These are phyloP conservation scores for Fusarium sp. DNA, from an alignment of 2,329 filamentous ascomycete species.

Conservation along the genomic window DNA sequence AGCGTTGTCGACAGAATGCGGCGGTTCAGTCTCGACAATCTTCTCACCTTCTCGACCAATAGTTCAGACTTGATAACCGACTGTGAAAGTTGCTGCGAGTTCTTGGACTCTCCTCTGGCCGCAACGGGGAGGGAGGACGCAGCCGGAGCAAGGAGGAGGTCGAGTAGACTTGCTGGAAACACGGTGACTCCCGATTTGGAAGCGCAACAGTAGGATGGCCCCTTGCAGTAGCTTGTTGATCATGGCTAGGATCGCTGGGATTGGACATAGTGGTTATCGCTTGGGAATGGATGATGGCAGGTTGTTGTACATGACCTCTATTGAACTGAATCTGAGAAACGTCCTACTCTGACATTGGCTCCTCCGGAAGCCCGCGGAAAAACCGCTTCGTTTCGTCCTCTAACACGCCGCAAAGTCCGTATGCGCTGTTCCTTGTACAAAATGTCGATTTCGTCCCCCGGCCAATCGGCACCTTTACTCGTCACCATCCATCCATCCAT, in stretches of 20 bases:
- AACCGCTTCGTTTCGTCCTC: conserved; percentile 31
- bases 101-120: conserved; percentile 33
- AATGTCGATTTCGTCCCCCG: conserved; percentile 15
- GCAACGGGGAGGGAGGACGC: conserved; percentile 36
- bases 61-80: conserved; percentile 27
- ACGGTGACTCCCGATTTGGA: conserved; percentile 24
- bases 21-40: conserved; percentile 33
- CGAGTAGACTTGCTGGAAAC: conserved; percentile 10
- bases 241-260: neutral
- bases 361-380: conserved; percentile 33
- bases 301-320: conserved; percentile 50
- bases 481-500: neutral
- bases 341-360: conserved; percentile 42
- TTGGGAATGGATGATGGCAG: conserved; percentile 12
- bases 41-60: conserved; percentile 19
- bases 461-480: neutral
- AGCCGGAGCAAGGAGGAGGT: conserved; percentile 22
- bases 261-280: conserved; percentile 1
- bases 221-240: conserved; percentile 5
- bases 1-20: conserved; percentile 1
- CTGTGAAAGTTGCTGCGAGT: conserved; percentile 32
- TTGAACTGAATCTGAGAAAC: conserved; percentile 45
- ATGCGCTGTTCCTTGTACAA: conserved; percentile 36
- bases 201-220: conserved; percentile 18
- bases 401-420: conserved; percentile 40